Conservation (phyloP, 2,329 filamentous ascomycete species). For the Colletotrichum karsti region DNA sequence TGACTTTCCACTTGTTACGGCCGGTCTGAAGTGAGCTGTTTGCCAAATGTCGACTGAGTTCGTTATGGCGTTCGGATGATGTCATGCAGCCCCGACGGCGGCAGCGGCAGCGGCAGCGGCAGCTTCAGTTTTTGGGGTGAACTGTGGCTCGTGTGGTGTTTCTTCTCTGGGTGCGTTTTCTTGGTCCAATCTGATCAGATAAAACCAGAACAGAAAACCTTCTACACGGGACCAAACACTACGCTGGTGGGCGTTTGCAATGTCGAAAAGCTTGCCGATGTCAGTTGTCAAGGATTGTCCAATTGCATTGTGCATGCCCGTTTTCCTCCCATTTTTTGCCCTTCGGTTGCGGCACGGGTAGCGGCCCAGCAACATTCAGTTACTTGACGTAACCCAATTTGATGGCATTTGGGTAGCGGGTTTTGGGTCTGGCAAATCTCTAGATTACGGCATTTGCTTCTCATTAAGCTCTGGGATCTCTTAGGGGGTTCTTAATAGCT, state of each 20-base stretch:
- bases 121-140: not conserved
- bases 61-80: conserved; percentile 27
- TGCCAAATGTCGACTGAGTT: not conserved
- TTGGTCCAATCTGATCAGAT: not conserved
- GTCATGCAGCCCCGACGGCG: conserved; percentile 20
- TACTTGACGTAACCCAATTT: not conserved
- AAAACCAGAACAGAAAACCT: not conserved
- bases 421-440: no score
- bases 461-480: no score
- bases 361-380: not conserved
- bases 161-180: not conserved
- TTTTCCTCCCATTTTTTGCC: not conserved
- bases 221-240: not conserved
- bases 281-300: not conserved
- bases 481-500: no score
- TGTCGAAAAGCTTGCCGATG: conserved; percentile 22
- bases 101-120: not conserved
- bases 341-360: not conserved
- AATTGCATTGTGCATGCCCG: not conserved
- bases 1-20: not conserved
- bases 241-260: not conserved
- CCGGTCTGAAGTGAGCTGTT: not conserved
- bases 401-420: not conserved
- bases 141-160: not conserved
- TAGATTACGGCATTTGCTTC: no score